These are phyloP conservation scores for Cadophora luteo-olivacea DNA, from an alignment of 2,329 filamentous ascomycete genomes.

Conservation along the genomic window DNA sequence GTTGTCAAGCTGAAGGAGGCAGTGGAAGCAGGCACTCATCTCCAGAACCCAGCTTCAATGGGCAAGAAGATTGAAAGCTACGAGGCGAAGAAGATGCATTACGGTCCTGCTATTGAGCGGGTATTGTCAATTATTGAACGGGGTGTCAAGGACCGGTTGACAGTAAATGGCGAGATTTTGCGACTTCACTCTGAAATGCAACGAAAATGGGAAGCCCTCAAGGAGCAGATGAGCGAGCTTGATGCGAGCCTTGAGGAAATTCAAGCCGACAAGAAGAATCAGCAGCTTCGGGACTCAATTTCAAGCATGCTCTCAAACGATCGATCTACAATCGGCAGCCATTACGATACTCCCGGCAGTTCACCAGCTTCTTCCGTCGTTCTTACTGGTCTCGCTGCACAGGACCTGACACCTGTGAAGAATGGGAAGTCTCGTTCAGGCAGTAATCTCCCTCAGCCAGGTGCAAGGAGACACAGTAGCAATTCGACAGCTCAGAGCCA, in stretches of 20 bases:
- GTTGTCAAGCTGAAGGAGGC: constrained; percentile 81
- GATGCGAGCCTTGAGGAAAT: constrained; percentile 78
- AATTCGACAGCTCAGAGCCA: constrained; percentile 47
- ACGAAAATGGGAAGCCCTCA: constrained; percentile 78
- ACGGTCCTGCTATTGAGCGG: constrained; percentile 89
- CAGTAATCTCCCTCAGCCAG: constrained; percentile 50
- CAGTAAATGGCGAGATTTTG: constrained; percentile 94
- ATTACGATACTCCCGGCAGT: constrained; percentile 56
- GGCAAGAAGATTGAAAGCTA: constrained; percentile 90
- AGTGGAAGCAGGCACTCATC: constrained; percentile 75
- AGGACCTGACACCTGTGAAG: constrained; percentile 42
- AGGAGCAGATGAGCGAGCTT: constrained; percentile 78
- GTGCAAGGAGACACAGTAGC: constrained; percentile 53
- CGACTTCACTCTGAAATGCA: constrained; percentile 86
- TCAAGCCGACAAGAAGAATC: constrained; percentile 64
- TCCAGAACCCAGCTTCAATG: constrained; percentile 73
- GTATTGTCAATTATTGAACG: constrained; percentile 93
- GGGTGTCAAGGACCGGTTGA: constrained; percentile 93
- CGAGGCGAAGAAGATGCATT: constrained; percentile 93
- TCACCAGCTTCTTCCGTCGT: constrained; percentile 73
- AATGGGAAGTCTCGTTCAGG: constrained; percentile 43
- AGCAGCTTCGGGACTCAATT: constrained; percentile 88
- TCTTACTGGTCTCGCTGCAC: constrained; percentile 53
- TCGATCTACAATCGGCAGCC: constrained; percentile 55
- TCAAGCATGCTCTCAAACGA: constrained; percentile 75